Base-by-base conservation (phyloP, 805 yeast species). In the Saccharomycopsis sp. region DNA sequence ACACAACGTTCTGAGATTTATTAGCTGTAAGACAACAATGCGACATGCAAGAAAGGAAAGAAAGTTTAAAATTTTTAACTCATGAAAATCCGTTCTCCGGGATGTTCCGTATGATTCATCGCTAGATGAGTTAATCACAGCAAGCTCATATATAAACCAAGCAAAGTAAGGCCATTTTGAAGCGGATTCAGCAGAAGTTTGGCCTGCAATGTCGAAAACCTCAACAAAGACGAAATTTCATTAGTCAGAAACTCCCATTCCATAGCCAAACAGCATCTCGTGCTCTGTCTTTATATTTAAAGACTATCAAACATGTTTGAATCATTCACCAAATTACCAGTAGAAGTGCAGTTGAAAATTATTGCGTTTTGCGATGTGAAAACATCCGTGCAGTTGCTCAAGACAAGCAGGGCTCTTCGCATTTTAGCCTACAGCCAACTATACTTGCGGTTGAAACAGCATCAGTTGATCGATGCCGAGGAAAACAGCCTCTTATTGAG, bases 291-390 rank as follows among this genome's bases (percentile, higher is more conserved):
- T n/a, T n/a, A n/a, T n/a, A n/a, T n/a, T n/a, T n/a, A n/a, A n/a
- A n/a, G 37, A 29, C 37, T 7, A 29, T 29, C 37, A 29, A 29
- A 29, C 37, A 44, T 44, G 48, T 44, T 44, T 18, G 21, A 44
- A 16, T 44, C 48, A 44, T 44, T 44, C 16, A 16, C 48, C 21
- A 44, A 44, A 44, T 44, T 44, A 20, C 57, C 57, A 8, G 9
- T 20, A 41, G 57, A 54, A n/a, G 41, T 54, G 21, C 57, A 54
- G 34, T n/a, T 54, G 18, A 14, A 29, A 8, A 23, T 47, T 15
- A 54, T 54, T 9, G 9, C n/a, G n/a, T 7, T n/a, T 24, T 46
- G 34, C 16, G 52, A 54, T 50, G 41, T 21, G 9, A 20, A 16
- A n/a, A 29, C 57, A n/a, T 48, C 37, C 23, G 23, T 23, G 24